Evolutionary conservation across 2,329 filamentous ascomycete genomes (phyloP).

Genomic region (Cylindrodendrum hubeiense): DNA sequence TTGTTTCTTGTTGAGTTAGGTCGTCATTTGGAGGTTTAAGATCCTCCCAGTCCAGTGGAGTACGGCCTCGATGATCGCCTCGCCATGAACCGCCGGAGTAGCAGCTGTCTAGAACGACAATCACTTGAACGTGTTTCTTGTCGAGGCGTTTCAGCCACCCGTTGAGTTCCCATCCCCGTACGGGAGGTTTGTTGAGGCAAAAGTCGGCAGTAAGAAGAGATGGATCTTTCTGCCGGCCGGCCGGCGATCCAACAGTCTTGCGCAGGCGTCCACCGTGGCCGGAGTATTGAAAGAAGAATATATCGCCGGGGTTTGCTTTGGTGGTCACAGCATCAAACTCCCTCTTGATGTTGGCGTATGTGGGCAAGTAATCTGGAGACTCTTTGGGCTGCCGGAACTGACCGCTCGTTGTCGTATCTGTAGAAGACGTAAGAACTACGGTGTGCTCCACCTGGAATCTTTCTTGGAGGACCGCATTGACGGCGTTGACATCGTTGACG

Average conservation of each 20-base stretch:
- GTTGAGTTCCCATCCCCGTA: constrained; percentile 27
- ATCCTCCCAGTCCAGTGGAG: background rate
- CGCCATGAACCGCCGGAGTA: constrained; percentile 22
- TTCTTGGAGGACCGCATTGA: background rate
- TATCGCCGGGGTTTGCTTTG: constrained; percentile 1
- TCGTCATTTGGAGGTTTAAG: background rate
- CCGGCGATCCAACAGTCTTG: background rate
- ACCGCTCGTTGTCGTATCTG: background rate
- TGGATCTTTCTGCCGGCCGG: constrained; percentile 1
- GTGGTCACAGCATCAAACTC: constrained; percentile 4
- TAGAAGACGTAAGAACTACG: constrained; percentile 10
- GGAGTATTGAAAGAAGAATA: constrained; percentile 28
- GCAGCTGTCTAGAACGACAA: constrained; percentile 25
- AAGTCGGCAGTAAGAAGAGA: constrained; percentile 24
- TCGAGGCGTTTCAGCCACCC: constrained; percentile 14
- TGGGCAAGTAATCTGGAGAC: constrained; percentile 2
- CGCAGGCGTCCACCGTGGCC: constrained; percentile 15
- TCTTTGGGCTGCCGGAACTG: background rate
- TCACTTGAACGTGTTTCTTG: constrained; percentile 16
- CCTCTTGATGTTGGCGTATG: constrained; percentile 12
- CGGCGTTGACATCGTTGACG: constrained; percentile 9
- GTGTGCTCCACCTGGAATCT: background rate
- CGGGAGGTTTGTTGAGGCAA: constrained; percentile 1
- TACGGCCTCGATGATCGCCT: background rate
- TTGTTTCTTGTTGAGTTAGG: no score